These are phyloP conservation scores for Podospora sp. DNA, from an alignment of 495 filamentous ascomycete species.

Conservation along the genomic window DNA sequence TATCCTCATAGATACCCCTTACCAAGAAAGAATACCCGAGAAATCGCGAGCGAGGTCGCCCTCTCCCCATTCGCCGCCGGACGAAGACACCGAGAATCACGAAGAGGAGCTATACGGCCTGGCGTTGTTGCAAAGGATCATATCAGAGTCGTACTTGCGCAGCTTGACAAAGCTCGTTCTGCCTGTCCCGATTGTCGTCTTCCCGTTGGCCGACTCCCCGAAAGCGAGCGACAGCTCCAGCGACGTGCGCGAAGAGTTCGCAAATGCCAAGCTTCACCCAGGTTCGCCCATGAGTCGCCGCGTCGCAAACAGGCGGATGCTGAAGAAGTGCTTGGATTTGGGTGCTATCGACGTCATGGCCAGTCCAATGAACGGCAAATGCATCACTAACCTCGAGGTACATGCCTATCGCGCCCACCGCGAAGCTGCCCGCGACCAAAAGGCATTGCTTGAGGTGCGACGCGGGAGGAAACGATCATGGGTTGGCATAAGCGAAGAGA, in stretches of 20 bases:
- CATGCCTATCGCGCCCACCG: constrained; percentile 82
- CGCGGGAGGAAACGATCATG: constrained; percentile 82
- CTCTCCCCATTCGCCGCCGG: constrained; percentile 47
- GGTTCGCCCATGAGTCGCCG: constrained; percentile 19
- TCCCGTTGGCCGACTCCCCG: constrained; percentile 32
- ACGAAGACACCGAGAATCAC: constrained; percentile 39
- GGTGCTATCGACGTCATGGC: constrained; percentile 84
- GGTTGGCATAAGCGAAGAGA: constrained; percentile 85
- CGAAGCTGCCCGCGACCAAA: constrained; percentile 68
- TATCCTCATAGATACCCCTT: constrained; percentile 73
- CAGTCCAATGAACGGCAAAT: constrained; percentile 70
- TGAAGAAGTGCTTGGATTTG: constrained; percentile 73
- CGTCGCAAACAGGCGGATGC: constrained; percentile 46
- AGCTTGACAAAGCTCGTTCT: constrained; percentile 74
- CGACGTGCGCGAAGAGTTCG: constrained; percentile 39
- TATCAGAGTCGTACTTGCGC: constrained; percentile 68
- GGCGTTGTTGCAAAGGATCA: constrained; percentile 66
- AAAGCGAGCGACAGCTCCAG: constrained; percentile 33
- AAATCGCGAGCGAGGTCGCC: constrained; percentile 36
- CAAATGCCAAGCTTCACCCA: constrained; percentile 31
- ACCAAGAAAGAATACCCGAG: constrained; percentile 50
- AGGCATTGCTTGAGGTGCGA: constrained; percentile 64
- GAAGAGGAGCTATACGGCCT: constrained; percentile 67
- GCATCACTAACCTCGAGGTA: constrained; percentile 71
- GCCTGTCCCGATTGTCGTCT: constrained; percentile 66